phyloP scores from a whole-genome alignment of 495 filamentous ascomycete species.

The Pyrenula massariospora region DNA sequence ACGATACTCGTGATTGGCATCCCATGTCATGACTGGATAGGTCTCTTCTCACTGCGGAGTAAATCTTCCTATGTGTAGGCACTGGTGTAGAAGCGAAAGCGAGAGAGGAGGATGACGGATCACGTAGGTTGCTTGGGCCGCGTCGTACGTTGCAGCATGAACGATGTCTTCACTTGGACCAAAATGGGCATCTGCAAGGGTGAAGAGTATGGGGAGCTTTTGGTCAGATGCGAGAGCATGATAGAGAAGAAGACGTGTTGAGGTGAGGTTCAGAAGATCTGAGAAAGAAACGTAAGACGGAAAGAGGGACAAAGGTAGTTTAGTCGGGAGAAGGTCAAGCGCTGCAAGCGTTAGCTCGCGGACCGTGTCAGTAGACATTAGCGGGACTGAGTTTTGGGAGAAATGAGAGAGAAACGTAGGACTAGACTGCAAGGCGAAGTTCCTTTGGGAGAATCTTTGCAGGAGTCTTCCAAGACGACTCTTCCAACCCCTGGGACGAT shows the following conservation, averaged over 20 bases:
- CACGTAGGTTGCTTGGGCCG: constrained; percentile 41
- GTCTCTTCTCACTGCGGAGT: constrained; percentile 53
- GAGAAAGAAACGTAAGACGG: constrained; percentile 36
- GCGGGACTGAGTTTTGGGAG: neutral
- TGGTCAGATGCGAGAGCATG: constrained; percentile 38
- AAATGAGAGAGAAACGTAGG: too few relatives aligned
- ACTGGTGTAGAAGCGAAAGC: constrained; percentile 41
- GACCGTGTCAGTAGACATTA: neutral
- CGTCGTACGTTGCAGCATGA: constrained; percentile 47
- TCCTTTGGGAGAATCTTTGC: too few relatives aligned
- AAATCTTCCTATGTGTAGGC: constrained; percentile 43
- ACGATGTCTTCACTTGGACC: constrained; percentile 48
- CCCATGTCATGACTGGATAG: constrained; percentile 62
- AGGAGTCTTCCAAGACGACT: too few relatives aligned
- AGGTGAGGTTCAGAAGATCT: constrained; percentile 41
- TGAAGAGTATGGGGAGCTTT: constrained; percentile 39
- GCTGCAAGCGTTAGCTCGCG: constrained; percentile 1
- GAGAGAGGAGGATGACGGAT: constrained; percentile 35
- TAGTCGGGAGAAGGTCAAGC: constrained; percentile 20
- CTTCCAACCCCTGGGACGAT: too few relatives aligned
- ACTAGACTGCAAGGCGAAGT: too few relatives aligned
- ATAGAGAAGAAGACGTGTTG: constrained; percentile 42
- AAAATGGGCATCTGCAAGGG: constrained; percentile 44
- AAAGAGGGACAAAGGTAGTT: constrained; percentile 41
- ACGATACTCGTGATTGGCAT: constrained; percentile 42